Conservation (phyloP, 768 basidiomycete species). For the Guyanaporus albipodus region DNA sequence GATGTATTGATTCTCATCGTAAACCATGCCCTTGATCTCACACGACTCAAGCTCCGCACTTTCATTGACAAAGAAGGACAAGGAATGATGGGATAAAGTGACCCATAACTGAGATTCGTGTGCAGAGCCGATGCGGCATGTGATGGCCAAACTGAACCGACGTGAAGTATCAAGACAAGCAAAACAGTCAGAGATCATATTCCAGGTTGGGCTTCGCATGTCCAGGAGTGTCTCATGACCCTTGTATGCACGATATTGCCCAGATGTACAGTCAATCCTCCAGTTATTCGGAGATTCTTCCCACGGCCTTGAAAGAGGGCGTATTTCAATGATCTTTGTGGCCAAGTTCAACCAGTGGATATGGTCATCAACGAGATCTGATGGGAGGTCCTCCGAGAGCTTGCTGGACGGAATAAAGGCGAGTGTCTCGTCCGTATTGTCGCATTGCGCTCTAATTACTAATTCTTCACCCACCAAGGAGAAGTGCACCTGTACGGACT, state of each 20-base stretch:
- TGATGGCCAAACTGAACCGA: not conserved
- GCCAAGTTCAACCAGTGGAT: not conserved
- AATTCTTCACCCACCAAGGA: not conserved
- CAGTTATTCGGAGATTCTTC: not conserved
- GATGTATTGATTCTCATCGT: not conserved
- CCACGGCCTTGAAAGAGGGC: not conserved
- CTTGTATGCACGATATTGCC: not conserved
- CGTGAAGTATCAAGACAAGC: not conserved
- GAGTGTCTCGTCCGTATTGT: not conserved
- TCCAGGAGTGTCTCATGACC: not conserved
- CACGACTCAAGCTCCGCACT: too few species aligned
- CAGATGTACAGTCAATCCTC: not conserved
- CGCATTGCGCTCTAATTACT: not conserved
- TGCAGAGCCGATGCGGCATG: not conserved
- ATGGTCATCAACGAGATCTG: not conserved
- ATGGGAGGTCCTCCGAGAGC: not conserved
- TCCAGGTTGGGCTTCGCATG: not conserved
- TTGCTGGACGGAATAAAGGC: not conserved
- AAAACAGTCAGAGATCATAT: not conserved
- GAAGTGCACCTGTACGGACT: not conserved
- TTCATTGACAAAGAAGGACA: not conserved
- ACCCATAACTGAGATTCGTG: not conserved
- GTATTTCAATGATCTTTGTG: not conserved
- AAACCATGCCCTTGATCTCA: not conserved
- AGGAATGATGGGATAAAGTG: not conserved